Base-by-base conservation (phyloP, 495 filamentous ascomycete genomes). In the Cercophora samala region DNA sequence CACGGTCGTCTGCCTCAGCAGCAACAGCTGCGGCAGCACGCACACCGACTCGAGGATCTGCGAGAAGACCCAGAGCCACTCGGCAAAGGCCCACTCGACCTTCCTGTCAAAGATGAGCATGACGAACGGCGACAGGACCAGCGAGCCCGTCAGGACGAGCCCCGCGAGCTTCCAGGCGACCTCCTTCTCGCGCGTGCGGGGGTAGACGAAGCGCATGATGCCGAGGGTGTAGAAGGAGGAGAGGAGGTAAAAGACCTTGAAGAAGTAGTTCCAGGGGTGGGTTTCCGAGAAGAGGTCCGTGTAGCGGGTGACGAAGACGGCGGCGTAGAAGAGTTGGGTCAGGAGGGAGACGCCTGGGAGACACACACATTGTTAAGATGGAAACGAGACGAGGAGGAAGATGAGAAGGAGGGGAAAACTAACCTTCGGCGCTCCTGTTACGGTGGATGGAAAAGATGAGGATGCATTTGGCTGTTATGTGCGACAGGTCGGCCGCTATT, bases 1-100 rank as follows among this genome's bases (percentile, higher is more conserved):
- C 3, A 97, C 93, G 37, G 88, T 92, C 22, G 95, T 98, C 74
- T 98, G 93, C 58, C 95, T 90, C 24, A 98, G 87, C 24, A 98
- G 87, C 15, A 97, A 84, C 0, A 98, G 87, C 72, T 99, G 95
- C 0, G 96, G 96, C 18, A 98, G 85, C 13, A 98, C 87, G 75
- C 89, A 92, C 59, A 97, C 85, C 24, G 93, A 93, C 78, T 99
- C 96, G 63, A 98, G 88, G 63, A 95, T 89, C 46, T 93, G 87
- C 13, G 91, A 96, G 79, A 97, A 97, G 58, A 86, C 86, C 89
- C 91, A 96, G 68, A 87, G 81, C 69, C 87, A 81, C 90, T 87
- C 83, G 19, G 79, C 73, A 71, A 90, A 86, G 67, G 79, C 68
- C 74, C 74, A 85, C 4, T 63, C 55, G 2, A 46, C 25, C 59